These are phyloP conservation scores for Silene noctiflora DNA, from an alignment of 179 eudicot genomes.

Conservation along the genomic window DNA sequence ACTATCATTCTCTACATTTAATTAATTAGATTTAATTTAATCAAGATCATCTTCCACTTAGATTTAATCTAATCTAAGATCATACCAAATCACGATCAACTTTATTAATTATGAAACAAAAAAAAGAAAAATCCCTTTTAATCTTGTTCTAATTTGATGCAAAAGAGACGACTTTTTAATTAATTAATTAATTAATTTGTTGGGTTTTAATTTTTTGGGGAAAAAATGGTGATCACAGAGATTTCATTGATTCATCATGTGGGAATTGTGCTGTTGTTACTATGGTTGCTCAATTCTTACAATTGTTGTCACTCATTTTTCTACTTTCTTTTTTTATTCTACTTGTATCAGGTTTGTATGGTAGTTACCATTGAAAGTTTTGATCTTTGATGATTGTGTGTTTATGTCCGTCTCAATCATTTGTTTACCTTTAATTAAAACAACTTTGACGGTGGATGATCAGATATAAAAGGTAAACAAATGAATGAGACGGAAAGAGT, in stretches of 20 bases:
- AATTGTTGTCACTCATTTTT: conserved; percentile 45
- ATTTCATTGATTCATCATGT: conserved; percentile 76
- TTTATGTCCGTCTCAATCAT: neutral
- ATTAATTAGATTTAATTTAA: neutral
- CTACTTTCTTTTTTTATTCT: conserved; percentile 57
- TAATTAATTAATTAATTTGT: no score
- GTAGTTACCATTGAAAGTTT: neutral
- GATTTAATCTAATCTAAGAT: neutral
- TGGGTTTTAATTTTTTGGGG: neutral
- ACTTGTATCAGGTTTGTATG: conserved; percentile 58
- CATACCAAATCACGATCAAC: neutral
- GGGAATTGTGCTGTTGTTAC: conserved; percentile 52
- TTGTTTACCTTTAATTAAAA: no score
- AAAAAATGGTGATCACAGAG: conserved; percentile 47
- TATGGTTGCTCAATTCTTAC: conserved; percentile 63
- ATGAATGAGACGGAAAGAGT: no score
- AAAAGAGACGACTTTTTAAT: neutral
- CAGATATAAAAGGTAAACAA: no score
- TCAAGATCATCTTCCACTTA: neutral
- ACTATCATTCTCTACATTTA: neutral
- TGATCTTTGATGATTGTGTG: neutral
- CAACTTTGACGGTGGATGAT: no score
- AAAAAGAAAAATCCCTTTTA: no score
- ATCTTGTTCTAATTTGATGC: neutral
- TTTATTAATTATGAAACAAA: no score